Conservation (phyloP, 2,329 filamentous ascomycete genomes). For the Berkeleyomyces rouxiae region DNA sequence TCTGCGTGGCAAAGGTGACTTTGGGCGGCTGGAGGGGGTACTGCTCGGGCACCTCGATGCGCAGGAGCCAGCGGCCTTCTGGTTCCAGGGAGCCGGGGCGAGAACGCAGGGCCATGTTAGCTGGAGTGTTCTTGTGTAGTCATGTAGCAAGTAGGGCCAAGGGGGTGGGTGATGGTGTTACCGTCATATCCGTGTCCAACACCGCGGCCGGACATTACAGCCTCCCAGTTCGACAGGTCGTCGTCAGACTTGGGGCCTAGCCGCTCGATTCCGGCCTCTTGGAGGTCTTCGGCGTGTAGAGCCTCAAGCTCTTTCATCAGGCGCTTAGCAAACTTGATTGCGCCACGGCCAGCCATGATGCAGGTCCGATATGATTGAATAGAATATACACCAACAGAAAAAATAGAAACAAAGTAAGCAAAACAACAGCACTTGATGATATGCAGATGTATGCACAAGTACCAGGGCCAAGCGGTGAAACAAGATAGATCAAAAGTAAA, state of each 20-base stretch:
- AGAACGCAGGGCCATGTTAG: not conserved
- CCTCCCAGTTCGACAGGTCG: constrained; percentile 41
- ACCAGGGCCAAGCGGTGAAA: not conserved
- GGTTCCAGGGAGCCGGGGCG: constrained; percentile 5
- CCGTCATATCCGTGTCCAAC: constrained; percentile 40
- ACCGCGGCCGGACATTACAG: constrained; percentile 42
- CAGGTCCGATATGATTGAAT: not conserved
- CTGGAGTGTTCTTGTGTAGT: not conserved
- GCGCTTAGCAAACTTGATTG: constrained; percentile 31
- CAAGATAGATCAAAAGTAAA: not conserved
- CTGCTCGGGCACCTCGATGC: constrained; percentile 54
- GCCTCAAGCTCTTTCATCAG: constrained; percentile 41
- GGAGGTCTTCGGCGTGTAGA: constrained; percentile 24
- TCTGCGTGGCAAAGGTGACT: constrained; percentile 66
- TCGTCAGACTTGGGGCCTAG: constrained; percentile 37
- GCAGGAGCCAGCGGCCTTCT: constrained; percentile 68
- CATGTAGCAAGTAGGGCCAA: not conserved
- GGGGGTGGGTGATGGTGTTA: constrained; percentile 19
- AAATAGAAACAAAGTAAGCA: not conserved
- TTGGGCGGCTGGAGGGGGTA: constrained; percentile 69
- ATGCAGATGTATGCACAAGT: not conserved
- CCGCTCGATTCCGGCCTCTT: constrained; percentile 37
- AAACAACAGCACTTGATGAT: not conserved
- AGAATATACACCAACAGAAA: not conserved
- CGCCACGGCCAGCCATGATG: constrained; percentile 31